Base-by-base conservation (phyloP, 2,329 filamentous ascomycete species). In the Cytospora schulzeri region DNA sequence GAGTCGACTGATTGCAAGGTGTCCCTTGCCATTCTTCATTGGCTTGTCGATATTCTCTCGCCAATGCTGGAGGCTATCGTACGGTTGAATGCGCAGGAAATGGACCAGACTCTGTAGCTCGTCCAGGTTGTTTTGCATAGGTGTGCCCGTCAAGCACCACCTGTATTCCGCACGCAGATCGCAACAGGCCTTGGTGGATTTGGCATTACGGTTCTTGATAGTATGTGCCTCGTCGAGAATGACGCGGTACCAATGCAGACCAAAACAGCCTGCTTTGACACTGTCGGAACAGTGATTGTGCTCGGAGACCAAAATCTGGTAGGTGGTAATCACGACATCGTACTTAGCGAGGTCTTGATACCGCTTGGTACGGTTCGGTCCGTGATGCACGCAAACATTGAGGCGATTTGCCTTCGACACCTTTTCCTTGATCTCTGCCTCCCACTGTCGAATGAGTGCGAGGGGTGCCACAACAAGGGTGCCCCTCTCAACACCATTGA, bases 81-180 rank as follows among this genome's bases (percentile, higher is more conserved):
- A 98, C 0, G 95, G 95, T 70, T 91, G 90, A 73, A 99, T 97
- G 19, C 91, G 88, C 45, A 99, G 82, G 76, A 99, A 99, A 67
- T 89, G 91, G 75, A 99, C 92, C 61, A 99, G 80, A 69, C 92
- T 96, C 74, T 99, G 95, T 59, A 99, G 80, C 76, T 99, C 95
- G 69, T 99, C 95, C 7, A 99, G 85, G 71, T 97, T 98, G 78
- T 99, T 99, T 74, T 99, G 95, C 89, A 99, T 93, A 0, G 95
- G 95, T 1, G 95, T 99, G 60, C 95, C 95, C 0, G 93, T 97
- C 67, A 99, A 79, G 73, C 95, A 98, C 95, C 95, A 99, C 66
- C 95, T 85, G 72, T 97, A 98, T 74, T 95, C 90, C 24, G 92
- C 89, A 33, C 89, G 83, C 35, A 99, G 78, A 1, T 91, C 91